Evolutionary conservation across 2,329 filamentous ascomycete genomes (phyloP).

Genomic region (Escovopsis sp.): DNA sequence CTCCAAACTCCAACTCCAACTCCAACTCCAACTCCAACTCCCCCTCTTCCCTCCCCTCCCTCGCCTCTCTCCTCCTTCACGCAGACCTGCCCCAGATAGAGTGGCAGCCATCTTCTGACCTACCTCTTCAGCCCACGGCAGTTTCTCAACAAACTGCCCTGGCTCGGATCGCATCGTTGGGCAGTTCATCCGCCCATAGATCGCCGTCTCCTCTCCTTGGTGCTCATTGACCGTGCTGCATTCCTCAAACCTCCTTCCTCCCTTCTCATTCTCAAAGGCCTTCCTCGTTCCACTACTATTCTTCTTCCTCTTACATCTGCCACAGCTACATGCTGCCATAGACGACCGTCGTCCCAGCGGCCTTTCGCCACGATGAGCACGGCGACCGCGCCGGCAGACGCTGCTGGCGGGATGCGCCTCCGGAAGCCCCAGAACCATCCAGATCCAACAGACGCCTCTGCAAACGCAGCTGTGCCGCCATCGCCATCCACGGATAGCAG

Average conservation of each 20-base stretch:
- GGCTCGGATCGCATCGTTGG: constrained; percentile 4
- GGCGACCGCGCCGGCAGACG: constrained; percentile 12
- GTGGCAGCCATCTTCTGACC: too few species aligned
- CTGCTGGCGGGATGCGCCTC: constrained; percentile 14
- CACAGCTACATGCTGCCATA: neutral
- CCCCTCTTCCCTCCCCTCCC: too few species aligned
- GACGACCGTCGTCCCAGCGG: constrained; percentile 4
- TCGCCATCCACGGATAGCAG: constrained; percentile 1
- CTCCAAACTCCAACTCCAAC: too few species aligned
- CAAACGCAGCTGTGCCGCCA: neutral
- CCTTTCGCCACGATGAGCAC: constrained; percentile 15
- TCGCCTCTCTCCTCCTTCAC: too few species aligned
- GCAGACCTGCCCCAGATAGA: too few species aligned
- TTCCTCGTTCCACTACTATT: neutral
- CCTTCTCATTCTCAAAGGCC: neutral
- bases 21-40: too few species aligned
- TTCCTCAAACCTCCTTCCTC: neutral
- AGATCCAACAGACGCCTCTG: too few species aligned
- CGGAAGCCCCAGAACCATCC: constrained; percentile 11
- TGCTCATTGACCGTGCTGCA: too few species aligned
- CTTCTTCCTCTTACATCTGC: neutral
- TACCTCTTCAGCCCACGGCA: constrained; percentile 1
- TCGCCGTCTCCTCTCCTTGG: constrained; percentile 1
- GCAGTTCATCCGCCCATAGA: constrained; percentile 1
- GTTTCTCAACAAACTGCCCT: constrained; percentile 7